phyloP scores from a whole-genome alignment of 2,329 filamentous ascomycete species.

The Pseudogymnoascus sp. region DNA sequence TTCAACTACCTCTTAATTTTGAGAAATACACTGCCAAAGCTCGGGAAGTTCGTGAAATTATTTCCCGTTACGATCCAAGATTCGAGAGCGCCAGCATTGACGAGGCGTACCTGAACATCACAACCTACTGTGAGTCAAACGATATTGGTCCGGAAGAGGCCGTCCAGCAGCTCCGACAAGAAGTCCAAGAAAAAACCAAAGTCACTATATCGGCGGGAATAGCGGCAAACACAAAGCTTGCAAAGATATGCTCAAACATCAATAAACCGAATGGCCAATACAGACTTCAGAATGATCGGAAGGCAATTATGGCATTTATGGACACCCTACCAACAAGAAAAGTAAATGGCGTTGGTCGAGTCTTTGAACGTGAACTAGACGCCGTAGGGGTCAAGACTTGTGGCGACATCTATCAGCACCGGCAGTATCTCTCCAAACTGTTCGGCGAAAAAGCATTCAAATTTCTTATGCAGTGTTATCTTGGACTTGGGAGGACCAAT shows the following conservation, averaged over 20 bases:
- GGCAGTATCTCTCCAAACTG: constrained; percentile 65
- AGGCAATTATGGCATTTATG: constrained; percentile 80
- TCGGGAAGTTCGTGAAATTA: constrained; percentile 71
- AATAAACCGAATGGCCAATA: constrained; percentile 98
- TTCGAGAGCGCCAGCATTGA: constrained; percentile 95
- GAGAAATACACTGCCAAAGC: constrained; percentile 89
- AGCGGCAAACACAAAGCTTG: constrained; percentile 83
- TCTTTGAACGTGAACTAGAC: constrained; percentile 83
- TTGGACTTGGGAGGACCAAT: constrained; percentile 78
- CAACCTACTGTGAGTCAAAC: constrained; percentile 69
- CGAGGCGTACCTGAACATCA: constrained; percentile 94
- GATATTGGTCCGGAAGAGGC: constrained; percentile 62
- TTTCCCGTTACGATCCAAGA: constrained; percentile 79
- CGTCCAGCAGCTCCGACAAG: constrained; percentile 67
- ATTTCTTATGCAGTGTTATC: constrained; percentile 75
- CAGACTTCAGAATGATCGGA: constrained; percentile 62
- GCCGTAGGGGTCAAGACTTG: constrained; percentile 84
- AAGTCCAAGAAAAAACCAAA: constrained; percentile 67
- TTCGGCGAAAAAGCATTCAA: constrained; percentile 90
- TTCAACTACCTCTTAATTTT: constrained; percentile 79
- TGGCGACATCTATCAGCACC: constrained; percentile 73
- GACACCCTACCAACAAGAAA: constrained; percentile 74
- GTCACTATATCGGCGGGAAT: constrained; percentile 94
- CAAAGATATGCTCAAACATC: constrained; percentile 90
- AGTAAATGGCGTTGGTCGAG: constrained; percentile 89